These are phyloP conservation scores for Torrubiella hemipterigena DNA, from an alignment of 2,329 filamentous ascomycete species.

Conservation along the genomic window DNA sequence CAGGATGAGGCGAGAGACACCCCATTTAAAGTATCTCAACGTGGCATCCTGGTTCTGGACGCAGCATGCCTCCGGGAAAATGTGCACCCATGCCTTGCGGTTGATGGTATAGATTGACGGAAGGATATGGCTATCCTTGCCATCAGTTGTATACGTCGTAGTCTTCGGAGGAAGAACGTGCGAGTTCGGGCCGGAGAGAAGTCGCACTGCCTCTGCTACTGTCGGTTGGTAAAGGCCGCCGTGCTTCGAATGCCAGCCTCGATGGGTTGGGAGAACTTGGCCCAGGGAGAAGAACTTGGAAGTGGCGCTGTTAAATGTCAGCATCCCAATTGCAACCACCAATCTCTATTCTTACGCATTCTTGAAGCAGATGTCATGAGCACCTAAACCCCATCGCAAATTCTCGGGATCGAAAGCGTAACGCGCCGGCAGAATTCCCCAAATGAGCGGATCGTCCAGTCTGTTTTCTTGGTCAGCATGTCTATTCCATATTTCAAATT, in stretches of 20 bases:
- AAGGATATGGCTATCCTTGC: slow-evolving; percentile 52
- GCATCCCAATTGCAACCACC: background rate
- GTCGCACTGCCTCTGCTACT: slow-evolving; percentile 70
- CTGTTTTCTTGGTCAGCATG: slow-evolving; percentile 30
- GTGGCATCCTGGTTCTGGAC: slow-evolving; percentile 71
- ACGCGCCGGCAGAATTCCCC: slow-evolving; percentile 72
- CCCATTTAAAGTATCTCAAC: slow-evolving; percentile 98
- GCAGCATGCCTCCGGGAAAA: slow-evolving; percentile 91
- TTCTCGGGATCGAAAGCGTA: slow-evolving; percentile 63
- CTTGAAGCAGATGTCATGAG: slow-evolving; percentile 90
- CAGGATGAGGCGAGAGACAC: slow-evolving; percentile 78
- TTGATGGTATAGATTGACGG: slow-evolving; percentile 61
- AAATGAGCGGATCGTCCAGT: slow-evolving; percentile 86
- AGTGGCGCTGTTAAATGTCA: slow-evolving; percentile 36
- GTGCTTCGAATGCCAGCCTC: slow-evolving; percentile 60
- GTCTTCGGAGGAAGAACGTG: slow-evolving; percentile 37
- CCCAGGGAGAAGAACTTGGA: slow-evolving; percentile 78
- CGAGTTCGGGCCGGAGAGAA: slow-evolving; percentile 49
- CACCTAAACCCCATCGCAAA: slow-evolving; percentile 79
- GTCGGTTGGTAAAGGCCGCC: slow-evolving; percentile 88
- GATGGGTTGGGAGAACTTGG: slow-evolving; percentile 84
- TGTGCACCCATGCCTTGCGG: slow-evolving; percentile 76
- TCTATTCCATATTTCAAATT: background rate
- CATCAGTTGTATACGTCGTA: slow-evolving; percentile 56
- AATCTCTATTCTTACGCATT: slow-evolving; percentile 48